Evolutionary conservation across 768 basidiomycete species (phyloP).

Genomic region (Phylloporus sp.): DNA sequence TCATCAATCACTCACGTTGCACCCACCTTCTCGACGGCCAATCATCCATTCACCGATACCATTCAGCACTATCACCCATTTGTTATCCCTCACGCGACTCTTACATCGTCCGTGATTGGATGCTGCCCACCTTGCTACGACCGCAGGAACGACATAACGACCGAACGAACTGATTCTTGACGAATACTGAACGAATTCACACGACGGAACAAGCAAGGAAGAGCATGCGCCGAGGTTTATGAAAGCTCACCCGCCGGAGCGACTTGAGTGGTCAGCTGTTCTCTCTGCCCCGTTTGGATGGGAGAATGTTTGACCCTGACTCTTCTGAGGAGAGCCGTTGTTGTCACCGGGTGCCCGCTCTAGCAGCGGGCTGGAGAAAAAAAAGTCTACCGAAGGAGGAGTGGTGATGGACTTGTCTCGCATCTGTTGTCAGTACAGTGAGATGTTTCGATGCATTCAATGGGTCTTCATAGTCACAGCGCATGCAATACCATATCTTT

Average conservation of each 20-base stretch:
- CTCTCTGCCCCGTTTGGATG: constrained; percentile 9
- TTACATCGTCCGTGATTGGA: constrained; percentile 10
- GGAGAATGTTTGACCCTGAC: constrained; percentile 8
- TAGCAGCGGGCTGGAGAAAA: constrained; percentile 30
- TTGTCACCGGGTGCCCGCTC: constrained; percentile 27
- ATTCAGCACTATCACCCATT: constrained; percentile 13
- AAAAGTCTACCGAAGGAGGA: constrained; percentile 18
- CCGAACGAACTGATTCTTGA: constrained; percentile 35
- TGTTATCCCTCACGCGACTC: constrained; percentile 17
- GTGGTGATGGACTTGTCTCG: constrained; percentile 26
- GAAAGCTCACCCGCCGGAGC: constrained; percentile 18
- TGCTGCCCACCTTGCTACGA: constrained; percentile 28
- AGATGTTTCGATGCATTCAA: constrained; percentile 19
- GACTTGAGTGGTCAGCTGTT: constrained; percentile 9
- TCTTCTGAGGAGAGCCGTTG: constrained; percentile 23
- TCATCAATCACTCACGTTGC: constrained; percentile 19
- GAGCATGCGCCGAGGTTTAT: constrained; percentile 17
- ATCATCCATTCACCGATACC: constrained; percentile 23
- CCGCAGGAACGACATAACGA: constrained; percentile 31
- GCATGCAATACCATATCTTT: constrained; percentile 13
- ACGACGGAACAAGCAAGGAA: constrained; percentile 27
- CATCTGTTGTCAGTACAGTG: constrained; percentile 16
- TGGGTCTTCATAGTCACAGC: constrained; percentile 23
- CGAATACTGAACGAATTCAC: constrained; percentile 30
- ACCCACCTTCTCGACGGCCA: constrained; percentile 24